phyloP scores from a whole-genome alignment of 2,329 filamentous ascomycete species.

The Bertia moriformis region DNA sequence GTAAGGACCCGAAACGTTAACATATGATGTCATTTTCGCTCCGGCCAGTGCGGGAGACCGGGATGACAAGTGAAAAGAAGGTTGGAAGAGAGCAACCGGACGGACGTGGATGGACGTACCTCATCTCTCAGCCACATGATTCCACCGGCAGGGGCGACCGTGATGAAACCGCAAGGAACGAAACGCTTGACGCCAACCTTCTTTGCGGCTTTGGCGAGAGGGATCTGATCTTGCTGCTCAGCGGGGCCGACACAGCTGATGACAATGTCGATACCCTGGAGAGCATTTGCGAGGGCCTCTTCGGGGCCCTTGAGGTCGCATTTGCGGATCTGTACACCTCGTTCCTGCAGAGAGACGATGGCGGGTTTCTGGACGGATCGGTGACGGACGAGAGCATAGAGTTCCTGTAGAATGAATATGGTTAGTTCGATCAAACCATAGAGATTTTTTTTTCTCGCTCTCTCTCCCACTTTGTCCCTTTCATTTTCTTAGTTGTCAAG shows the following conservation, averaged over 20 bases:
- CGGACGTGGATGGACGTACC: conserved; percentile 4
- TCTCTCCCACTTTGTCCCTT: no score
- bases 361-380: conserved; percentile 29
- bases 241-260: conserved; percentile 22
- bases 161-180: conserved; percentile 33
- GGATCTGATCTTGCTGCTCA: conserved; percentile 23
- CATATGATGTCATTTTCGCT: not conserved
- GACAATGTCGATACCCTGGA: conserved; percentile 26
- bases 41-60: not conserved
- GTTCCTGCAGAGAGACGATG: conserved; percentile 19
- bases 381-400: conserved; percentile 29
- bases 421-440: no score
- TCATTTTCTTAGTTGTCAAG: not conserved
- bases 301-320: conserved; percentile 24
- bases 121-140: conserved; percentile 9
- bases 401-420: conserved; percentile 17
- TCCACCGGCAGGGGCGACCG: conserved; percentile 22
- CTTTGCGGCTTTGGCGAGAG: conserved; percentile 29
- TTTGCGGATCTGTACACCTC: conserved; percentile 25
- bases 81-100: no score
- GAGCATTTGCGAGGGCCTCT: conserved; percentile 21
- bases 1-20: conserved; percentile 3
- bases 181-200: conserved; percentile 33
- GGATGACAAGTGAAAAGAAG: no score
- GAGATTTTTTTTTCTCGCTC: no score